phyloP scores from a whole-genome alignment of 768 basidiomycete genomes.

The Suillus paluster region DNA sequence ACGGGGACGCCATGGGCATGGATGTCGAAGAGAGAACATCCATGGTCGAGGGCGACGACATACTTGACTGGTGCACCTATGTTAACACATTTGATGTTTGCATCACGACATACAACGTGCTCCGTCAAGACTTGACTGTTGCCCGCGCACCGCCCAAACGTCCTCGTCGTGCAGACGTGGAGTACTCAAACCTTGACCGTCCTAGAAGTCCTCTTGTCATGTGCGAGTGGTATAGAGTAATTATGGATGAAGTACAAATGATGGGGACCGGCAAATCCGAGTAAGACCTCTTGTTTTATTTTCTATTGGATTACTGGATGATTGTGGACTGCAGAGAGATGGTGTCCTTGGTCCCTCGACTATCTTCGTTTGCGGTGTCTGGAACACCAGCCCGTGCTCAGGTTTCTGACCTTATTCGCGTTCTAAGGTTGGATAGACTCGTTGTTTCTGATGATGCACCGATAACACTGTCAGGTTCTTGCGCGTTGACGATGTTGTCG shows the following conservation, averaged over 20 bases:
- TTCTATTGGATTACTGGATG: conserved; percentile 4
- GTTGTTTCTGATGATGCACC: not conserved
- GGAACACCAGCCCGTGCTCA: conserved; percentile 86
- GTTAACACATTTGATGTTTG: conserved; percentile 79
- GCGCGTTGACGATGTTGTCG: conserved; percentile 65
- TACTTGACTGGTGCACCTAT: conserved; percentile 64
- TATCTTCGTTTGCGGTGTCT: conserved; percentile 86
- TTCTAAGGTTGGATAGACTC: conserved; percentile 58
- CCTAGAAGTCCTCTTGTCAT: conserved; percentile 79
- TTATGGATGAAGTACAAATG: conserved; percentile 98
- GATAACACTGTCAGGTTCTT: conserved; percentile 63
- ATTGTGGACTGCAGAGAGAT: conserved; percentile 62
- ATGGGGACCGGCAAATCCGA: conserved; percentile 81
- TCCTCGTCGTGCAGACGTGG: conserved; percentile 68
- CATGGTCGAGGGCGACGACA: conserved; percentile 21
- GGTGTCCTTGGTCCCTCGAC: conserved; percentile 85
- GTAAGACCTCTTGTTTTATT: conserved; percentile 43
- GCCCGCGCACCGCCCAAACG: conserved; percentile 73
- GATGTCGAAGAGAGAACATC: not conserved
- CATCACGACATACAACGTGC: conserved; percentile 75
- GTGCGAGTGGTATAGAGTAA: conserved; percentile 86
- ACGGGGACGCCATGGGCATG: conserved; percentile 23
- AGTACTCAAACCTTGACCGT: conserved; percentile 57
- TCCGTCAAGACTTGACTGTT: conserved; percentile 74
- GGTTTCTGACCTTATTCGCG: conserved; percentile 76